Evolutionary conservation across 768 basidiomycete genomes (phyloP).

Genomic region (Paxillus involutus): DNA sequence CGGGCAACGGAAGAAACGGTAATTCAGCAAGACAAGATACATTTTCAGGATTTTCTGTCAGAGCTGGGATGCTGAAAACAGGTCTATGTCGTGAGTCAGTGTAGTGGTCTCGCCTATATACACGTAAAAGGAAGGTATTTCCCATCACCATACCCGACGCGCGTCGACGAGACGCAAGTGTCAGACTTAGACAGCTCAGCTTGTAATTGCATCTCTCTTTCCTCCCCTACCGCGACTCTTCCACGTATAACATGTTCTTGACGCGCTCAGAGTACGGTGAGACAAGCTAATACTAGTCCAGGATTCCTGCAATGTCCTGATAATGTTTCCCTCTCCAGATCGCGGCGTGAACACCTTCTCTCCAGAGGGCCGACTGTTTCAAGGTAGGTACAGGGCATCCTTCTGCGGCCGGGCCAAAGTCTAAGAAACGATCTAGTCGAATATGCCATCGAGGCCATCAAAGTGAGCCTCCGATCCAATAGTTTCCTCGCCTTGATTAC

Average conservation of each 20-base stretch:
- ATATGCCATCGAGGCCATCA: constrained; percentile 99
- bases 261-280: constrained; percentile 94
- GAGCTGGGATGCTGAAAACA: constrained; percentile 20
- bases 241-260: constrained; percentile 67
- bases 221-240: constrained; percentile 4
- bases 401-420: neutral
- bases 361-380: constrained; percentile 96
- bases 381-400: constrained; percentile 59
- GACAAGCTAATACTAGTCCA: neutral
- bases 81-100: constrained; percentile 16
- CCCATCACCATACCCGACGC: constrained; percentile 32
- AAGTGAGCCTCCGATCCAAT: constrained; percentile 46
- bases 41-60: constrained; percentile 24
- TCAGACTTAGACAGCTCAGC: constrained; percentile 11
- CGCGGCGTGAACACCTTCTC: constrained; percentile 99
- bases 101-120: too few relatives aligned
- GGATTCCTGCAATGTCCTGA: neutral
- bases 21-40: constrained; percentile 63
- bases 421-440: constrained; percentile 63
- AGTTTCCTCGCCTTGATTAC: neutral
- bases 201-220: neutral
- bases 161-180: constrained; percentile 34
- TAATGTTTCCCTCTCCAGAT: constrained; percentile 45
- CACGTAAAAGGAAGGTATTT: constrained; percentile 30
- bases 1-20: constrained; percentile 61